A percentile compares a stretch with the other conserved stretches of the same genome.
phyloP scores from a whole-genome alignment of 106 monocot species.

The Cymbidium sinense region DNA sequence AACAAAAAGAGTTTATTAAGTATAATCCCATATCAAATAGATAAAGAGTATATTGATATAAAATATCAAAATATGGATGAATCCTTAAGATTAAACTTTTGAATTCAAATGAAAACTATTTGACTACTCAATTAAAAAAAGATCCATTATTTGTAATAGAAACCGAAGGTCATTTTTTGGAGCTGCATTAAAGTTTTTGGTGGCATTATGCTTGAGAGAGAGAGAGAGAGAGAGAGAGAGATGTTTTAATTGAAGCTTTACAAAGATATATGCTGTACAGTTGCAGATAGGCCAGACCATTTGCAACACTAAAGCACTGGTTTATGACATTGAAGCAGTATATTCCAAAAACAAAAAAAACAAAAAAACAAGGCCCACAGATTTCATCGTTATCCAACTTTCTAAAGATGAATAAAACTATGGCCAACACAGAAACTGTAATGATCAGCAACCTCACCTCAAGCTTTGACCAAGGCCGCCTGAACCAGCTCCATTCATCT shows the following conservation, averaged over 20 bases:
- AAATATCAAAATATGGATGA: no score
- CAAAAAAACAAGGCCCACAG: background rate
- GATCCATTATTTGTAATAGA: no score
- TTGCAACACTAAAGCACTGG: background rate
- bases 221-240: background rate
- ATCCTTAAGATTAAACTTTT: no score
- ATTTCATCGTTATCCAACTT: background rate
- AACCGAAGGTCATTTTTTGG: no score
- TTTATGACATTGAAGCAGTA: background rate
- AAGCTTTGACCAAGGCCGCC: background rate
- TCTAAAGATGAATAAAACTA: background rate
- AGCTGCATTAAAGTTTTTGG: no score
- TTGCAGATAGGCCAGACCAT: background rate
- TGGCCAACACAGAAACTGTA: background rate
- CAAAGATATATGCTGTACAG: background rate
- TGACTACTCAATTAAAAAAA: no score
- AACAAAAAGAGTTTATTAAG: no score
- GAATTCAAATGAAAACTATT: no score
- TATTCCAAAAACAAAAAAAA: background rate
- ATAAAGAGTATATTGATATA: no score
- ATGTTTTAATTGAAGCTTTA: background rate
- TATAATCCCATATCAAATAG: no score
- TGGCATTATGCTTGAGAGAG: background rate
- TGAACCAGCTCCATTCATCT: background rate
- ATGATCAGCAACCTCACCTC: background rate